These are phyloP conservation scores for Neofusicoccum umdonicola DNA, from an alignment of 2,329 filamentous ascomycete genomes.

Conservation along the genomic window DNA sequence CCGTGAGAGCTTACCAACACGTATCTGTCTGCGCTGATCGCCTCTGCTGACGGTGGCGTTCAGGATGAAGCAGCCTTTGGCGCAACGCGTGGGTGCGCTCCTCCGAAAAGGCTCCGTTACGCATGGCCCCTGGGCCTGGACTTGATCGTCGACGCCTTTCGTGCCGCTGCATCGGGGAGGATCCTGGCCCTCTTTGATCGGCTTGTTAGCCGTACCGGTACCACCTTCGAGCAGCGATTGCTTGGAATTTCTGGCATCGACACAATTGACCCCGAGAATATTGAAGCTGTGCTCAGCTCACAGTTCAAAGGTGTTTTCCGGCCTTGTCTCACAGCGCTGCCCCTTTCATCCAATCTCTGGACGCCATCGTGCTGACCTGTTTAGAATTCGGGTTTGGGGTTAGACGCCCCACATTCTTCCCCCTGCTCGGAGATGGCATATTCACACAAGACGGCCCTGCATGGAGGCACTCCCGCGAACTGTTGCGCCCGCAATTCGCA, in stretches of 20 bases:
- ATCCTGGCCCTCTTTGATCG: background rate
- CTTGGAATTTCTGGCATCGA: slow-evolving; percentile 23
- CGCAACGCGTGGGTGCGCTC: background rate
- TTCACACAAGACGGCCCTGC: slow-evolving; percentile 4
- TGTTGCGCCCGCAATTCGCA: background rate
- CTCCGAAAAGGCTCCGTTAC: background rate
- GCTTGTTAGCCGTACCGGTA: slow-evolving; percentile 16
- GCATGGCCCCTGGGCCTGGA: slow-evolving; percentile 23
- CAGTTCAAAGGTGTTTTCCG: slow-evolving; percentile 23
- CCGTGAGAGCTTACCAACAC: background rate
- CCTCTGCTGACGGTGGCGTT: background rate
- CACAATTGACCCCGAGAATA: slow-evolving; percentile 28
- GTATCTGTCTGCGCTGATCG: background rate
- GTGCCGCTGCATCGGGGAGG: background rate
- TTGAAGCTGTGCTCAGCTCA: slow-evolving; percentile 22
- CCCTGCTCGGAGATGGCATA: slow-evolving; percentile 22
- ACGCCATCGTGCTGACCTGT: background rate
- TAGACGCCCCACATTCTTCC: background rate
- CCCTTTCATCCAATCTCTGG: no score
- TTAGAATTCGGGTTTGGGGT: background rate
- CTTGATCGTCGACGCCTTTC: slow-evolving; percentile 26
- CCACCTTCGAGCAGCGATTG: slow-evolving; percentile 23
- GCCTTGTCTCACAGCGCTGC: background rate
- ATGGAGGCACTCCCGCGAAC: slow-evolving; percentile 4
- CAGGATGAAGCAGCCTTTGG: background rate